Evolutionary conservation across 2,329 filamentous ascomycete species (phyloP).

Genomic region (Huntiella savannae): DNA sequence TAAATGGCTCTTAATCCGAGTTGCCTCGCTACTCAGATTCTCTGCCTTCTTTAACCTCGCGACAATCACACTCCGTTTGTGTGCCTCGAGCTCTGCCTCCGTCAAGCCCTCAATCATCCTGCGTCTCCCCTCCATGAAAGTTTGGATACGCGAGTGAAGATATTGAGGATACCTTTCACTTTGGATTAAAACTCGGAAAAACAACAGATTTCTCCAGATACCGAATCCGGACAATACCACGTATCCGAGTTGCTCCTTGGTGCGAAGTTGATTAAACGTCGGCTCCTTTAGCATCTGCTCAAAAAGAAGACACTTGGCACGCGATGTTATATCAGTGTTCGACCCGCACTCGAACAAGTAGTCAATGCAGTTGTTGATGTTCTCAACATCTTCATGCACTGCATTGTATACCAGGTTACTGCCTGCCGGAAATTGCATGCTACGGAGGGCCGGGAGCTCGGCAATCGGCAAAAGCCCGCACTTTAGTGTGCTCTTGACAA

Average conservation of each 20-base stretch:
- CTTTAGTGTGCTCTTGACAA: slow-evolving; percentile 61
- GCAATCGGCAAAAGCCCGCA: slow-evolving; percentile 52
- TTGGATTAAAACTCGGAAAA: slow-evolving; percentile 80
- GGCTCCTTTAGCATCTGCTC: slow-evolving; percentile 87
- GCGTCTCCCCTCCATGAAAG: slow-evolving; percentile 54
- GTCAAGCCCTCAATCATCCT: slow-evolving; percentile 54
- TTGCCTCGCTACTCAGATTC: slow-evolving; percentile 72
- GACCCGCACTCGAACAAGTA: slow-evolving; percentile 55
- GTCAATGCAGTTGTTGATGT: slow-evolving; percentile 75
- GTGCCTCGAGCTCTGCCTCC: slow-evolving; percentile 67
- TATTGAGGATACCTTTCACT: slow-evolving; percentile 74
- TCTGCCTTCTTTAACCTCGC: slow-evolving; percentile 80
- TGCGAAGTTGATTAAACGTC: slow-evolving; percentile 82
- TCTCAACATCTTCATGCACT: slow-evolving; percentile 64
- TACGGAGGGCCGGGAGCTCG: slow-evolving; percentile 65
- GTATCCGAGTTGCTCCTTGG: slow-evolving; percentile 94
- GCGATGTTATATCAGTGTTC: slow-evolving; percentile 45
- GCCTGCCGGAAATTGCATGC: slow-evolving; percentile 57
- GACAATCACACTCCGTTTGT: slow-evolving; percentile 77
- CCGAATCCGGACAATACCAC: slow-evolving; percentile 74
- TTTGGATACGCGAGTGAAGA: slow-evolving; percentile 71
- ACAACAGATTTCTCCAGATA: slow-evolving; percentile 56
- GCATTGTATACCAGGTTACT: slow-evolving; percentile 72
- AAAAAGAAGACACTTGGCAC: slow-evolving; percentile 62
- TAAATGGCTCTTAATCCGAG: slow-evolving; percentile 40